Percentiles rank a stretch among this genome's conserved stretches.
phyloP scores from a whole-genome alignment of 1,139 yeast genomes.

The Candida mesenterica region DNA sequence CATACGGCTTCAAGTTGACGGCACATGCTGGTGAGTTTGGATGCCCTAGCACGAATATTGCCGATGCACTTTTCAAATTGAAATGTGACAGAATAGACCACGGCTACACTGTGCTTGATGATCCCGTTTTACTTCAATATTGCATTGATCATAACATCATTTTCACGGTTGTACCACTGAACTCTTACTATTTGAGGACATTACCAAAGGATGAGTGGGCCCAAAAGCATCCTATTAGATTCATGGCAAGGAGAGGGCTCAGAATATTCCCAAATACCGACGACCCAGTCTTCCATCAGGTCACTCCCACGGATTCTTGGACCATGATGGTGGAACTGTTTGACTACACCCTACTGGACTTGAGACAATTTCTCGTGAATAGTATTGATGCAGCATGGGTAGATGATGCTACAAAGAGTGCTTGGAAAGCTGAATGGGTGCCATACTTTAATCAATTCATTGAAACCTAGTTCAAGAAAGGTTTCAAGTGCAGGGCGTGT shows the following conservation, averaged over 20 bases:
- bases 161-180: slow-evolving; percentile 25
- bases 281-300: slow-evolving; percentile 24
- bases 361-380: slow-evolving; percentile 16
- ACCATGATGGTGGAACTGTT: slow-evolving; percentile 23
- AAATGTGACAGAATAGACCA: slow-evolving; percentile 23
- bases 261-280: slow-evolving; percentile 25
- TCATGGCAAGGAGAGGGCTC: slow-evolving; percentile 21
- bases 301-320: slow-evolving; percentile 23
- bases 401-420: slow-evolving; percentile 3
- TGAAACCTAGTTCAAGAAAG: no score
- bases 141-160: slow-evolving; percentile 14
- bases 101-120: slow-evolving; percentile 23
- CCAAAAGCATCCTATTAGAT: slow-evolving; percentile 21
- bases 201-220: slow-evolving; percentile 23
- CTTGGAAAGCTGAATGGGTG: slow-evolving; percentile 5
- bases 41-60: slow-evolving; percentile 19
- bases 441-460: slow-evolving; percentile 3
- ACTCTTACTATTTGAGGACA: slow-evolving; percentile 22
- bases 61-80: slow-evolving; percentile 17
- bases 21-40: slow-evolving; percentile 26
- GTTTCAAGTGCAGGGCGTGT: no score
- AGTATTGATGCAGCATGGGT: slow-evolving; percentile 13
- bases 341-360: slow-evolving; percentile 16
- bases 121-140: slow-evolving; percentile 16
- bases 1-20: slow-evolving; percentile 18